These are phyloP conservation scores for Paradendryphiella salina DNA, from an alignment of 2,329 filamentous ascomycete species.

Conservation along the genomic window DNA sequence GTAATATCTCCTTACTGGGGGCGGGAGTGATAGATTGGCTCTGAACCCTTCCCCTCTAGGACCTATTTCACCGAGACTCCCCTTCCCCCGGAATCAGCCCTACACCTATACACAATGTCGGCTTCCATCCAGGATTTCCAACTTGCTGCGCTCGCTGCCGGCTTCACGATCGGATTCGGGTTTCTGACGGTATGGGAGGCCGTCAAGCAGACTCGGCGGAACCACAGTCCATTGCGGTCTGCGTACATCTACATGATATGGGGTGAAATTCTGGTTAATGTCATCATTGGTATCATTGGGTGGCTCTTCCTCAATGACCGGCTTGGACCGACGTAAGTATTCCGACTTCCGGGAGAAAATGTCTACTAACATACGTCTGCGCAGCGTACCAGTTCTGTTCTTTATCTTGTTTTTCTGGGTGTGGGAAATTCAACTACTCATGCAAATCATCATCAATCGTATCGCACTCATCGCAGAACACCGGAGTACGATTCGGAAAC, in stretches of 20 bases:
- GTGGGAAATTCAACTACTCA: conserved; percentile 53
- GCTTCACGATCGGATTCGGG: conserved; percentile 43
- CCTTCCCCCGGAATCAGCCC: background rate
- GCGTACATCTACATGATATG: conserved; percentile 46
- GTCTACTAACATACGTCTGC: background rate
- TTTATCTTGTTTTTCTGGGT: conserved; percentile 42
- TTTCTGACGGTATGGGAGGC: conserved; percentile 44
- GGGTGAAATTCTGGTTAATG: conserved; percentile 38
- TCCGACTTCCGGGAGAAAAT: background rate
- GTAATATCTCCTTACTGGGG: conserved; percentile 8
- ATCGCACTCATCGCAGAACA: conserved; percentile 55
- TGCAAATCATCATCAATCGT: conserved; percentile 62
- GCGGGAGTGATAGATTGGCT: conserved; percentile 4
- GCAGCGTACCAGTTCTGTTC: conserved; percentile 38
- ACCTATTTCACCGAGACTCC: conserved; percentile 2
- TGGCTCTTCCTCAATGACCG: conserved; percentile 39
- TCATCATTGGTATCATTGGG: conserved; percentile 36
- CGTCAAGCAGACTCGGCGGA: conserved; percentile 42
- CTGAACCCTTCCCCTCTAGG: background rate
- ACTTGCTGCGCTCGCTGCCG: conserved; percentile 40
- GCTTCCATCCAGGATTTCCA: conserved; percentile 33
- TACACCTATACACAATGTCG: conserved; percentile 19
- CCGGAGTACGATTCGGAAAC: conserved; percentile 39
- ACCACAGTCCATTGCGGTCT: conserved; percentile 40
- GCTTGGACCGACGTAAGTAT: conserved; percentile 37